A percentile compares a stretch with the other conserved stretches of the same genome.
Conservation (phyloP, 176 grass and related monocot genomes). For the Puccinellia tenuiflora region DNA sequence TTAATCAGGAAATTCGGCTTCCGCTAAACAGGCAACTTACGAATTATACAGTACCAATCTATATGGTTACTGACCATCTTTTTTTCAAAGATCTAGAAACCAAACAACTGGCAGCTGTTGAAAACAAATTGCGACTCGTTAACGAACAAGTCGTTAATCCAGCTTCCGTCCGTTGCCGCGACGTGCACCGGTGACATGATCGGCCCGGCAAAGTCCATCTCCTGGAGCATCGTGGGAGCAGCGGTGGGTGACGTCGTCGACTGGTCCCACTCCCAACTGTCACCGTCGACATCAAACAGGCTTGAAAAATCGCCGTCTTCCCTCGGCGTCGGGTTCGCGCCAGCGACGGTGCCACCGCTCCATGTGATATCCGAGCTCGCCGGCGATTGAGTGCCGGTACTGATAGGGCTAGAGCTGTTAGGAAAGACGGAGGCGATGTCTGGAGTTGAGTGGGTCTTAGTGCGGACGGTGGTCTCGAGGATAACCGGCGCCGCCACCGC, state of each 20-base stretch:
- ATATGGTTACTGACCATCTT: no score
- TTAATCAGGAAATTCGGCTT: no score
- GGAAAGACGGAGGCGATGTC: not conserved
- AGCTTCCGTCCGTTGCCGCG: not conserved
- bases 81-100: not conserved
- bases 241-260: not conserved
- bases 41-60: no score
- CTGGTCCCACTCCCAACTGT: not conserved
- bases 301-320: not conserved
- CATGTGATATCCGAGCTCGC: conserved; percentile 9
- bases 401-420: not conserved
- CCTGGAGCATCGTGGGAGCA: not conserved
- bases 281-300: not conserved
- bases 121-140: not conserved
- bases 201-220: conserved; percentile 21
- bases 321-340: not conserved
- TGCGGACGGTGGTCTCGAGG: conserved; percentile 32
- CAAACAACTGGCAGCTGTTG: not conserved
- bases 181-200: conserved; percentile 42
- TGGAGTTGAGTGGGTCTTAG: not conserved
- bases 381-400: not conserved
- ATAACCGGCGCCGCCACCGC: conserved; percentile 19
- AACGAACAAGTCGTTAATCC: not conserved
- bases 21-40: no score
- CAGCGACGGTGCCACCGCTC: not conserved